These are phyloP conservation scores for Sporothrix pallida DNA, from an alignment of 2,329 filamentous ascomycete species.

Conservation along the genomic window DNA sequence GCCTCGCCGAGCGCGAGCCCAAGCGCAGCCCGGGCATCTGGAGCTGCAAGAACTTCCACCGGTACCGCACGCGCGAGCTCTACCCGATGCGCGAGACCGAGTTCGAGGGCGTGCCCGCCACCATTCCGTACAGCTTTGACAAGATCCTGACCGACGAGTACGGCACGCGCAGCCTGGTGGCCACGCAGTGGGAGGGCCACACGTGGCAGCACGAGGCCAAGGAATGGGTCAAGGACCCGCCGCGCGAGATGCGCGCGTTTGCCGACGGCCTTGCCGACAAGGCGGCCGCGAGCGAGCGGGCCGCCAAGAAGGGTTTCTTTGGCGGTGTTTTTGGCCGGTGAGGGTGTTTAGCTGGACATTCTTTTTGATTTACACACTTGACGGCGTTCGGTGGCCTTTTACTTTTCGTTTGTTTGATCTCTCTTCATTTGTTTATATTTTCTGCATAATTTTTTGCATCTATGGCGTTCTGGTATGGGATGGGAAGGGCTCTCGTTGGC, in stretches of 20 bases:
- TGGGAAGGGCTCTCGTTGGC: background rate
- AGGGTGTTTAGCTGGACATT: background rate
- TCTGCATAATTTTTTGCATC: constrained; percentile 8
- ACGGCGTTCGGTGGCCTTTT: too few species aligned
- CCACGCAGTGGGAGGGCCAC: constrained; percentile 67
- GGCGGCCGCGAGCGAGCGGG: background rate
- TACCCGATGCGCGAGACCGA: constrained; percentile 75
- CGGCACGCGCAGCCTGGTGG: constrained; percentile 62
- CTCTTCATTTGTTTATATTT: background rate
- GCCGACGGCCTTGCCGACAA: background rate
- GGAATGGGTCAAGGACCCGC: constrained; percentile 54
- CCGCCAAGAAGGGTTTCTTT: background rate
- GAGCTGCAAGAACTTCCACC: constrained; percentile 81
- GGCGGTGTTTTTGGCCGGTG: background rate
- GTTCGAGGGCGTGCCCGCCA: constrained; percentile 75
- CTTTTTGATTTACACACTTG: too few species aligned
- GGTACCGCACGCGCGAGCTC: constrained; percentile 71
- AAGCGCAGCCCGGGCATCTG: constrained; percentile 66
- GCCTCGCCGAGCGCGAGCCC: constrained; percentile 70
- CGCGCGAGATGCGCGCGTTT: background rate
- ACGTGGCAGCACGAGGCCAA: constrained; percentile 63
- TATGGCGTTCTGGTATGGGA: constrained; percentile 16
- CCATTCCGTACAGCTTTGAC: constrained; percentile 72
- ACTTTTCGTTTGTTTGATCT: too few species aligned
- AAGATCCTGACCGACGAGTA: constrained; percentile 71